Conservation (phyloP, 1,284 basidiomycete genomes). For the Heterobasidion occidentale region DNA sequence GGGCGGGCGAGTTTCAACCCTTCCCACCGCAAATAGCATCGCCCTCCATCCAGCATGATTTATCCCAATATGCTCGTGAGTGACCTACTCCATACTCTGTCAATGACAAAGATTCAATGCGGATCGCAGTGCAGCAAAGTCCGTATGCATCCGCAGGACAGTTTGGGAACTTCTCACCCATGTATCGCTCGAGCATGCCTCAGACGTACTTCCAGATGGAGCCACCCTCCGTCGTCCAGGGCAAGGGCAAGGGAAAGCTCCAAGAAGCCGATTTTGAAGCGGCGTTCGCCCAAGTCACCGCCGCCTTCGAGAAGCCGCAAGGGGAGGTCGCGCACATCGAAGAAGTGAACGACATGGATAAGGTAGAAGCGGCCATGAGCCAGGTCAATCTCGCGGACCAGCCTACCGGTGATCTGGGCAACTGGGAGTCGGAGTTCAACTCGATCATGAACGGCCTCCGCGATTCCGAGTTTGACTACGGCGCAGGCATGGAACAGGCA, state of each 20-base stretch:
- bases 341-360: constrained; percentile 24
- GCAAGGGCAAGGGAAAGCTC: constrained; percentile 66
- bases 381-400: constrained; percentile 17
- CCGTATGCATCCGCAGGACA: not conserved
- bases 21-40: not conserved
- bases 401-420: constrained; percentile 59
- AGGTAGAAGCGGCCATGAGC: not conserved
- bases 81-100: not conserved
- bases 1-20: constrained; percentile 23
- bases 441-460: constrained; percentile 64
- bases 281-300: constrained; percentile 58
- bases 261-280: constrained; percentile 65
- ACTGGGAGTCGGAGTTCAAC: constrained; percentile 88
- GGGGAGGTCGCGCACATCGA: constrained; percentile 33
- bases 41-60: not conserved
- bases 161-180: constrained; percentile 9
- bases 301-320: constrained; percentile 35
- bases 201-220: constrained; percentile 15
- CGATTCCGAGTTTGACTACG: constrained; percentile 60
- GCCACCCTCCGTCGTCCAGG: constrained; percentile 16
- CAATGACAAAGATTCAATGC: not conserved
- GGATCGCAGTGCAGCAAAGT: not conserved
- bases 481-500: constrained; percentile 48
- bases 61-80: not conserved
- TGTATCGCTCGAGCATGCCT: constrained; percentile 22